Base-by-base conservation (phyloP, 164 flowering plant species). In the Buxus sempervirens region DNA sequence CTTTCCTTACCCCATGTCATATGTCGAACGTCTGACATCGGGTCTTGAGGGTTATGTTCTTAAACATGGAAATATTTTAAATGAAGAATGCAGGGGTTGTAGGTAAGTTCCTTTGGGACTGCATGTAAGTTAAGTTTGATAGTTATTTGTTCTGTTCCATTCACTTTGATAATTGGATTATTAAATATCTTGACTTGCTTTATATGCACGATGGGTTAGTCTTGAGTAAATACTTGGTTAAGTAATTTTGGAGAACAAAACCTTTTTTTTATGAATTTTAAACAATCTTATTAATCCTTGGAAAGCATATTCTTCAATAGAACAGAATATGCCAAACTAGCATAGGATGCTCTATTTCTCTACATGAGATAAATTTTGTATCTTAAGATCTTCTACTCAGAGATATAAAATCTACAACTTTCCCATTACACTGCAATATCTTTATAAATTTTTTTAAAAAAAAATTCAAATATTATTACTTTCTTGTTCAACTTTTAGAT, bases 41-140 rank as follows among this genome's bases (percentile, higher is more conserved):
- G 96, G 97, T 45, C 69, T 88, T 65, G 82, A 83, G 72, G 90
- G 86, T 59, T 85, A 83, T 80, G 83, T 90, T 72, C 71, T 77
- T 28, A 86, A 78, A 79, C 96, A 88, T 75, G 83, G 89, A 72
- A 80, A 85, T 73, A 59, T 57, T 62, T 61, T 77, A 28, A 74
- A 64, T 54, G 67, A 75, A 64, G 75, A 72, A 57, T 89, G 93
- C 69, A 62, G 69, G 55, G 58, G 79, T 62, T 90, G 95, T 58
- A 64, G 79, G 95, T 88, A 74, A 70, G 82, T 60, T 14, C 57
- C 51, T 23, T n/a, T 41, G 21, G 19, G 21, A 10, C 18, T 54
- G 18, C 24, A 55, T 16, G 24, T 13, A 41, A 25, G 16, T 14
- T 53, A n/a, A n/a, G n/a, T n/a, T n/a, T 66, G 51, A 19, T 54